Evolutionary conservation across 306 rosid genomes (phyloP).

Genomic region (Dalbergia cochinchinensis): DNA sequence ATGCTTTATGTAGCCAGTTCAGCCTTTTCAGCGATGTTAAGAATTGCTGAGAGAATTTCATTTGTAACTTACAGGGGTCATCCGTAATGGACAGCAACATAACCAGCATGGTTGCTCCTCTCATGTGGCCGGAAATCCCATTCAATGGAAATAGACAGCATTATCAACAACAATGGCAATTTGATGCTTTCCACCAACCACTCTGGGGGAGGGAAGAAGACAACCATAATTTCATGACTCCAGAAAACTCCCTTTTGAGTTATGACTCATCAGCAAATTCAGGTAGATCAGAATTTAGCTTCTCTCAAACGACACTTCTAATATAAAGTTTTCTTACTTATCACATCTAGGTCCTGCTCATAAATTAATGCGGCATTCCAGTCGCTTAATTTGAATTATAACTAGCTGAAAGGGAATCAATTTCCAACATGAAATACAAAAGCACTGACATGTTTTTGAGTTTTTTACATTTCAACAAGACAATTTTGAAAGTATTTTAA

Average conservation of each 20-base stretch:
- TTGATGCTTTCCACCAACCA: conserved; percentile 69
- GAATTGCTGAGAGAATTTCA: conserved; percentile 27
- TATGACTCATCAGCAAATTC: conserved; percentile 83
- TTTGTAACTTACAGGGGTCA: conserved; percentile 62
- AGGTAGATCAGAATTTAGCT: conserved; percentile 58
- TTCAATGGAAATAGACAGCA: conserved; percentile 68
- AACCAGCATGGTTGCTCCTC: conserved; percentile 67
- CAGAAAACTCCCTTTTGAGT: conserved; percentile 78
- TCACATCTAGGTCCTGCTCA: conserved; percentile 12
- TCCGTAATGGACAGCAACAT: conserved; percentile 66
- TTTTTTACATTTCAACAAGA: background rate
- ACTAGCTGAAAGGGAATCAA: conserved; percentile 5
- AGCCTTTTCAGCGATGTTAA: conserved; percentile 31
- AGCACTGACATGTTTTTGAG: background rate
- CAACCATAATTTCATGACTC: conserved; percentile 67
- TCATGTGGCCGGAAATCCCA: conserved; percentile 74
- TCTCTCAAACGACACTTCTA: conserved; percentile 26
- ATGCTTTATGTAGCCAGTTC: conserved; percentile 19
- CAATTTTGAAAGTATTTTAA: conserved; percentile 24
- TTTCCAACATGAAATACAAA: conserved; percentile 1
- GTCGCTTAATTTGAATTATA: background rate
- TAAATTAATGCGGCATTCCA: conserved; percentile 16
- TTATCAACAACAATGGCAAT: conserved; percentile 79
- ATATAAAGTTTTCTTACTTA: background rate
- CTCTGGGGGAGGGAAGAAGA: conserved; percentile 81